A percentile compares a stretch with the other conserved stretches of the same genome.
Conservation (phyloP, 1,284 basidiomycete genomes). For the Fomitiporia mediterranea region DNA sequence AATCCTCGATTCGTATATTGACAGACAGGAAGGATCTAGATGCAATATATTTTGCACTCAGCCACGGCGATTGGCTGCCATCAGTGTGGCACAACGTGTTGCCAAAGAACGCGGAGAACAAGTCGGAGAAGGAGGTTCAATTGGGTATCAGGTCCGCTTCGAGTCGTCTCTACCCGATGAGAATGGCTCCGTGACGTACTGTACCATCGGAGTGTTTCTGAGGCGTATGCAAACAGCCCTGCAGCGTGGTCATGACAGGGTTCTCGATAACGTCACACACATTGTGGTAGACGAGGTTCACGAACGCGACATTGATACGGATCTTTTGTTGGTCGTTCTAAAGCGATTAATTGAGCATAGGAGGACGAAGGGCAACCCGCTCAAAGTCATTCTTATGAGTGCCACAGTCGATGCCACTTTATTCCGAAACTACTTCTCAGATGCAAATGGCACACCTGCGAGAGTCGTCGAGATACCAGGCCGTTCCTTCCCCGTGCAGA, state of each 20-base stretch:
- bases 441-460: conserved; percentile 58
- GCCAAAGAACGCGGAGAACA: conserved; percentile 84
- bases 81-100: conserved; percentile 90
- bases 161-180: conserved; percentile 78
- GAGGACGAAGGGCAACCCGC: conserved; percentile 64
- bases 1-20: conserved; percentile 83
- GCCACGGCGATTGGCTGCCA: conserved; percentile 88
- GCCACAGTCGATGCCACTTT: conserved; percentile 90
- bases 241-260: conserved; percentile 38
- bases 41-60: conserved; percentile 96
- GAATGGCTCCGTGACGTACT: conserved; percentile 88
- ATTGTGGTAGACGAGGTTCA: conserved; percentile 96
- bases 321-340: conserved; percentile 86
- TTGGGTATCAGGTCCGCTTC: conserved; percentile 95
- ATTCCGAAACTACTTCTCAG: conserved; percentile 85
- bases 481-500: conserved; percentile 84
- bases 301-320: conserved; percentile 93
- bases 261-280: conserved; percentile 84
- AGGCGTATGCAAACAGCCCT: conserved; percentile 83
- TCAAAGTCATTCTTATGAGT: conserved; percentile 94
- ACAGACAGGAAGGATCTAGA: conserved; percentile 70
- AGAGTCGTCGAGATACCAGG: conserved; percentile 87
- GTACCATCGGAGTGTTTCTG: conserved; percentile 91
- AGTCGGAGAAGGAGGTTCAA: conserved; percentile 55
- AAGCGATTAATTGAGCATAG: conserved; percentile 82